Base-by-base conservation (phyloP, 208 protist genomes). In the Leishmania tarentolae region DNA sequence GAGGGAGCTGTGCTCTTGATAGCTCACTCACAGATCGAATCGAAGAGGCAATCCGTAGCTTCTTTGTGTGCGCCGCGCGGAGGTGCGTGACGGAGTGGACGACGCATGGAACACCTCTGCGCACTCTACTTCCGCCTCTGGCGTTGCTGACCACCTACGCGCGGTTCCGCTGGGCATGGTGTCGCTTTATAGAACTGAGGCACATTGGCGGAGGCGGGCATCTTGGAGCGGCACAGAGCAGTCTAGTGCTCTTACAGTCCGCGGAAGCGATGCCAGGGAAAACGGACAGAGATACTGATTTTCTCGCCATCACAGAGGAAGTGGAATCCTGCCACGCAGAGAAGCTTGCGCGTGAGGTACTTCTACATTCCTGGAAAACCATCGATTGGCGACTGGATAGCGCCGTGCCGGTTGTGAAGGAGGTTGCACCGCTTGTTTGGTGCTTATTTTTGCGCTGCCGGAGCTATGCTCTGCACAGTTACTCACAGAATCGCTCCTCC, bases 381-480 rank as follows among this genome's bases (percentile, higher is more conserved):
- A 68, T 79, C n/a, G 71, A 85, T 68, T 85, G 82, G 82, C 56
- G 59, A 37, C 56, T 40, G 15, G 73, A 77, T 37, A 85, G 21
- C 73, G 82, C 70, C 57, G 82, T 85, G 15, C 63, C 82, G 1
- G 52, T 71, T 28, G 77, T 85, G 15, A 75, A 50, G 73, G 68
- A 57, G 5, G 63, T 85, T 24, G 71, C 82, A 1, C 82, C 82
- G 15, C 47, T 73, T 46, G 57, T 82, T 0, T 85, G 76, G 76
- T 79, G 61, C 63, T 50, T 85, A 63, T 82, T 85, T 19, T 57
- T 79, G 59, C 82, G 82, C 21, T 85, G 82, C 19, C 82, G 71
- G 52, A 77, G 70, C 63, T 63, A 68, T 40, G 82, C 82, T 15
- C 53, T 85, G 31, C 68, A 53, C 47, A 44, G 2, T 52, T 28